Base-by-base conservation (phyloP, 1,139 yeast species). In the Kodamaea derodonti region DNA sequence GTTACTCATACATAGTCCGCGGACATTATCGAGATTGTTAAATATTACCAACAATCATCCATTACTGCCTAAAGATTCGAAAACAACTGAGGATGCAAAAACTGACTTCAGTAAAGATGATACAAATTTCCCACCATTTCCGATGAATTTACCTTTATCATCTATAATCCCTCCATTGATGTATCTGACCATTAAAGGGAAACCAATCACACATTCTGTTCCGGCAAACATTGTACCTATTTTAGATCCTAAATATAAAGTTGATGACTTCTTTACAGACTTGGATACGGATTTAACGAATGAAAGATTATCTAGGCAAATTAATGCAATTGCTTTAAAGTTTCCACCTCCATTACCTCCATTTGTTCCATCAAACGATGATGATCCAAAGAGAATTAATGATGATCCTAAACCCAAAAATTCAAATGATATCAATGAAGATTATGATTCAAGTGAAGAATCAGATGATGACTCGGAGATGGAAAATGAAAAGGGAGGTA, bases 341-440 rank as follows among this genome's bases (percentile, higher is more conserved):
- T 67, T 64, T 41, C 74, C 74, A 1, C 75, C 75, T 0, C 75
- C 75, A 4, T 38, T 56, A 4, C 68, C 71, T 3, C 72, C 69
- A 2, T 48, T 50, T 24, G 37, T 51, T 15, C 57, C 56, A 4
- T 27, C 16, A 24, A 29, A 34, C 18, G 34, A 31, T 4, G 42
- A 39, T 13, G 38, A 40, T 13, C 28, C 30, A 8, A 35, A 20
- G 30, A 24, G 34, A 33, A 30, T 39, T 20, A 30, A 33, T 25
- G 33, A 35, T 31, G 31, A 37, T 40, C 13, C 26, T 29, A 27
- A 27, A 13, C 14, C 20, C 4, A 14, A 11, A 13, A 24, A 4
- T 14, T 10, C 39, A 35, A 37, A 33, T 8, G 42, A 36, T 17
- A 27, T 12, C 9, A 14, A 27, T 4, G 23, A 18, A 7, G 20